Conservation (phyloP, 2,329 filamentous ascomycete genomes). For the Xylariaceae sp. region DNA sequence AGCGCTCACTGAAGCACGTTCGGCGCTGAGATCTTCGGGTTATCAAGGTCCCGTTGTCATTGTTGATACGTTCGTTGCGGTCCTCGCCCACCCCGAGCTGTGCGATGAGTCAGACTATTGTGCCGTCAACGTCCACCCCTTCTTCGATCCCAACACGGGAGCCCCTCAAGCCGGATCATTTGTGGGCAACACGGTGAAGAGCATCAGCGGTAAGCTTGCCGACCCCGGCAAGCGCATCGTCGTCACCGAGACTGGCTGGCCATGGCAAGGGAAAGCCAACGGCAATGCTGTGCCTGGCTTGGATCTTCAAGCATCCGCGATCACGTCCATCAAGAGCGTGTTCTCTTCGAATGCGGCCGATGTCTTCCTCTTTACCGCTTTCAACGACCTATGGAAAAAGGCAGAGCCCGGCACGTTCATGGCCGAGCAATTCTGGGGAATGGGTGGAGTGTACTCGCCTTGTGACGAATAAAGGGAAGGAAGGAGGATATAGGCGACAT, state of each 20-base stretch:
- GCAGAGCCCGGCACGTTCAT: slow-evolving; percentile 61
- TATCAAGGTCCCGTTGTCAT: slow-evolving; percentile 73
- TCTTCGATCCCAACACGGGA: slow-evolving; percentile 67
- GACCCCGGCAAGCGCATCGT: slow-evolving; percentile 57
- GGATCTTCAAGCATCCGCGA: slow-evolving; percentile 64
- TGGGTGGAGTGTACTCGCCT: slow-evolving; percentile 38
- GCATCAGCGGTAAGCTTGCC: slow-evolving; percentile 41
- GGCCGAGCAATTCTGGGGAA: slow-evolving; percentile 77
- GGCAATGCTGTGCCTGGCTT: slow-evolving; percentile 64
- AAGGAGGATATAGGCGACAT: background rate
- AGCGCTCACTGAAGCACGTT: slow-evolving; percentile 57
- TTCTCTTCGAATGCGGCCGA: slow-evolving; percentile 52
- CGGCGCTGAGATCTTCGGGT: slow-evolving; percentile 57
- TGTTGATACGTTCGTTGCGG: slow-evolving; percentile 73
- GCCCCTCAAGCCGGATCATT: slow-evolving; percentile 66
- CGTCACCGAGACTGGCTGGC: slow-evolving; percentile 85
- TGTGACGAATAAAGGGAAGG: slow-evolving; percentile 19
- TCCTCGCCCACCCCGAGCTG: slow-evolving; percentile 64
- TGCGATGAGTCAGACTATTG: slow-evolving; percentile 75
- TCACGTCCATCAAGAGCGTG: slow-evolving; percentile 60
- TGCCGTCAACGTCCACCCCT: slow-evolving; percentile 79
- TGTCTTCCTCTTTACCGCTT: slow-evolving; percentile 74
- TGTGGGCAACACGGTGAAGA: slow-evolving; percentile 54
- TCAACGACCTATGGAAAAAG: slow-evolving; percentile 77
- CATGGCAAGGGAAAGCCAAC: slow-evolving; percentile 64